phyloP scores from a whole-genome alignment of 345 rosid species.

The Brassica carinata region DNA sequence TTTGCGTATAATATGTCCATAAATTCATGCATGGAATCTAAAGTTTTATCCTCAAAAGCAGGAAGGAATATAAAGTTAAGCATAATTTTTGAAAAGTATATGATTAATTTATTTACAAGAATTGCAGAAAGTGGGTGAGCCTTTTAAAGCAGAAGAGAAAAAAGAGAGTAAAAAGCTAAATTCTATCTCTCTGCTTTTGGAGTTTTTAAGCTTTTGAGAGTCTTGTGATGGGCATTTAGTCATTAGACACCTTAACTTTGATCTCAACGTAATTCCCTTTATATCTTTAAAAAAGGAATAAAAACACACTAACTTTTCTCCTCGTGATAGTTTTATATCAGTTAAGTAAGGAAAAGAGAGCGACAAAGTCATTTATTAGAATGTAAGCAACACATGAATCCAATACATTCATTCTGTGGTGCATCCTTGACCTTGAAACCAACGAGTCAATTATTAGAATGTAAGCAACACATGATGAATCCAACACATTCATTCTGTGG shows the following conservation, averaged over 20 bases:
- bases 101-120: slow-evolving; percentile 37
- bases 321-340: slow-evolving; percentile 11
- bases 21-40: slow-evolving; percentile 52
- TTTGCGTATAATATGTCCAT: slow-evolving; percentile 16
- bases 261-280: slow-evolving; percentile 18
- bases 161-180: slow-evolving; percentile 32
- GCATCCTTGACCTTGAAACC: background rate
- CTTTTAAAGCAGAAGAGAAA: slow-evolving; percentile 53
- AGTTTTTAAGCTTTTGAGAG: slow-evolving; percentile 41
- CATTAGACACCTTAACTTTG: slow-evolving; percentile 34
- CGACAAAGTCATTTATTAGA: slow-evolving; percentile 4
- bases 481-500: background rate
- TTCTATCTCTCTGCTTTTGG: slow-evolving; percentile 45
- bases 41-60: slow-evolving; percentile 60
- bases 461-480: background rate
- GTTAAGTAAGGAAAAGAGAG: background rate
- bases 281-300: slow-evolving; percentile 25
- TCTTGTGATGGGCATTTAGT: slow-evolving; percentile 44
- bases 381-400: slow-evolving; percentile 20
- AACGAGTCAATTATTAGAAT: background rate
- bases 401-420: background rate
- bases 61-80: slow-evolving; percentile 52
- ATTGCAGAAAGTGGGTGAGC: slow-evolving; percentile 79
- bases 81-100: slow-evolving; percentile 42
- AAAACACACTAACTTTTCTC: slow-evolving; percentile 36